Percentiles rank a stretch among this genome's conserved stretches.
phyloP scores from a whole-genome alignment of 352 stramenopile genomes.

The Plasmopara viticola region DNA sequence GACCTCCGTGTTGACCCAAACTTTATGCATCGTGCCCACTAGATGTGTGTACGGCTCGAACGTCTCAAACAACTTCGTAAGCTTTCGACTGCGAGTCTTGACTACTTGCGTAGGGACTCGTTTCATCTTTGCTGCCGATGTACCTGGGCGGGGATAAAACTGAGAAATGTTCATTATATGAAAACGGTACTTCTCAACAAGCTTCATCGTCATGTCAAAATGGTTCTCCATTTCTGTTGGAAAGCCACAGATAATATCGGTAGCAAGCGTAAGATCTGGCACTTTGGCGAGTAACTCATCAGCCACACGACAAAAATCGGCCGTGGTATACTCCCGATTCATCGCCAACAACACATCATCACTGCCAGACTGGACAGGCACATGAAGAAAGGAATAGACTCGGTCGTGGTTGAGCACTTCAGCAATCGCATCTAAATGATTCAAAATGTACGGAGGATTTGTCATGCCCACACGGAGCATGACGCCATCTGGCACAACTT shows the following conservation, averaged over 20 bases:
- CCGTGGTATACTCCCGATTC: slow-evolving; percentile 88
- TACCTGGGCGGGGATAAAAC: slow-evolving; percentile 90
- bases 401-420: slow-evolving; percentile 70
- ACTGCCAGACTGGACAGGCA: slow-evolving; percentile 87
- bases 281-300: slow-evolving; percentile 76
- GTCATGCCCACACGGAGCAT: slow-evolving; percentile 92
- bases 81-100: slow-evolving; percentile 80
- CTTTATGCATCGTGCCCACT: slow-evolving; percentile 49
- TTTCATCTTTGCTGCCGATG: slow-evolving; percentile 87
- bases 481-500: slow-evolving; percentile 57
- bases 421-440: slow-evolving; percentile 81
- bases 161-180: slow-evolving; percentile 92
- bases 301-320: slow-evolving; percentile 69
- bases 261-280: slow-evolving; percentile 80
- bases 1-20: slow-evolving; percentile 84
- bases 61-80: slow-evolving; percentile 84
- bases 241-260: slow-evolving; percentile 92
- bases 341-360: slow-evolving; percentile 85
- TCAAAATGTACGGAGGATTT: slow-evolving; percentile 89
- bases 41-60: slow-evolving; percentile 75
- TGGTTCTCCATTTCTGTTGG: slow-evolving; percentile 84
- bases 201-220: slow-evolving; percentile 83
- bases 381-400: slow-evolving; percentile 89
- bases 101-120: slow-evolving; percentile 82
- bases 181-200: slow-evolving; percentile 86